phyloP scores from a whole-genome alignment of 257 asterid genomes.

The Henckelia pumila region DNA sequence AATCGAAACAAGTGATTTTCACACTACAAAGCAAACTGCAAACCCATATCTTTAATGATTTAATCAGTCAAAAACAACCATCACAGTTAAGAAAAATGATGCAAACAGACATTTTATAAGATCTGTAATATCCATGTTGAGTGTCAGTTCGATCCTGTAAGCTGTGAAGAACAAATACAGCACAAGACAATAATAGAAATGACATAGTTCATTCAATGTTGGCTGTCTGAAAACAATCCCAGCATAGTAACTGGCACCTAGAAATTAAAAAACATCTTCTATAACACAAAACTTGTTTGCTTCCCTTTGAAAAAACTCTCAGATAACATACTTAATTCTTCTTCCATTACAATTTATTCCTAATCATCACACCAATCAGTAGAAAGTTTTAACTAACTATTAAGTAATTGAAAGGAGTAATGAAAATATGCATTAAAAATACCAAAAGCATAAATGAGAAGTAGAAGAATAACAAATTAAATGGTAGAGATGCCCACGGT shows the following conservation, averaged over 20 bases:
- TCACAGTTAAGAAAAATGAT: neutral
- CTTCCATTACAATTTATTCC: conserved; percentile 12
- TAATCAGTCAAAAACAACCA: conserved; percentile 2
- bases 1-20: conserved; percentile 11
- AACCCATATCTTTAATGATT: neutral
- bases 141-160: neutral
- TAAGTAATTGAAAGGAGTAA: neutral
- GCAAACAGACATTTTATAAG: neutral
- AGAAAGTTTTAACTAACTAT: conserved; percentile 14
- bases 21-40: too few species aligned
- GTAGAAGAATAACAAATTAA: neutral
- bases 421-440: conserved; percentile 17
- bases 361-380: neutral
- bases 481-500: neutral
- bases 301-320: conserved; percentile 5
- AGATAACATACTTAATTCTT: neutral
- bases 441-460: conserved; percentile 16
- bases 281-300: neutral
- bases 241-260: neutral
- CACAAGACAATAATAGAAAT: too few species aligned
- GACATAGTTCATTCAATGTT: too few species aligned
- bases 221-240: neutral
- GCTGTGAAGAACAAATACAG: too few species aligned
- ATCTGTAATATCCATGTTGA: neutral
- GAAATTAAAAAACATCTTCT: neutral